Conservation (phyloP, 2,329 filamentous ascomycete species). For the Phyllosticta citrichinensis region DNA sequence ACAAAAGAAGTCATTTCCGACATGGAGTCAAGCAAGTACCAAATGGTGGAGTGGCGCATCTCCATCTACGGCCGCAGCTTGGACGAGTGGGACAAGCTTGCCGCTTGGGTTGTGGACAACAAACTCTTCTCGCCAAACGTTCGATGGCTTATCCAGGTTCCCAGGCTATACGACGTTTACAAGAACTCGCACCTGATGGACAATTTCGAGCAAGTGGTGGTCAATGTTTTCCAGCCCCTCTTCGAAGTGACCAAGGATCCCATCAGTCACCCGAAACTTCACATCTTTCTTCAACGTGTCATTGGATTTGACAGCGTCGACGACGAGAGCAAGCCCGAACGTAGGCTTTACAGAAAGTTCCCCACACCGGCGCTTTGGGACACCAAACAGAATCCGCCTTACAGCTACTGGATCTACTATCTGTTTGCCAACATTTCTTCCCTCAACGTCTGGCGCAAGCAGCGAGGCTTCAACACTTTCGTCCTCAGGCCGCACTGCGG, state of each 20-base stretch:
- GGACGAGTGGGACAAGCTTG: constrained; percentile 94
- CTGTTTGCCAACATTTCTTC: constrained; percentile 90
- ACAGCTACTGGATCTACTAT: constrained; percentile 99
- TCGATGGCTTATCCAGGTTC: constrained; percentile 92
- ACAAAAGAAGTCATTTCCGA: constrained; percentile 97
- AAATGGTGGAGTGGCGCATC: constrained; percentile 99
- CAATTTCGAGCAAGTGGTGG: constrained; percentile 80
- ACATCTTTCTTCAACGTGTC: constrained; percentile 88
- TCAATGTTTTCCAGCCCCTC: constrained; percentile 84
- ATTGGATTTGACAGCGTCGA: constrained; percentile 97
- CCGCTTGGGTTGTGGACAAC: constrained; percentile 95
- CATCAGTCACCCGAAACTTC: constrained; percentile 77
- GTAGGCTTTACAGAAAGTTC: constrained; percentile 90
- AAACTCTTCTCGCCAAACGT: constrained; percentile 97
- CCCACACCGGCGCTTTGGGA: constrained; percentile 82
- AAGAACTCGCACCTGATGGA: constrained; percentile 80
- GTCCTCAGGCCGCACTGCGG: constrained; percentile 88
- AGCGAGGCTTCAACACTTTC: constrained; percentile 92
- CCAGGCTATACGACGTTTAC: constrained; percentile 90
- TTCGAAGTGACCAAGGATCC: constrained; percentile 92
- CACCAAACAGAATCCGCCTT: constrained; percentile 90
- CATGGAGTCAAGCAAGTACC: constrained; percentile 96
- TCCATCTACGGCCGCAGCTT: constrained; percentile 89
- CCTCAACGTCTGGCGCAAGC: constrained; percentile 82
- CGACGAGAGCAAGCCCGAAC: constrained; percentile 93